Conservation (phyloP, 2,329 filamentous ascomycete species). For the Fusarium lyarnte region DNA sequence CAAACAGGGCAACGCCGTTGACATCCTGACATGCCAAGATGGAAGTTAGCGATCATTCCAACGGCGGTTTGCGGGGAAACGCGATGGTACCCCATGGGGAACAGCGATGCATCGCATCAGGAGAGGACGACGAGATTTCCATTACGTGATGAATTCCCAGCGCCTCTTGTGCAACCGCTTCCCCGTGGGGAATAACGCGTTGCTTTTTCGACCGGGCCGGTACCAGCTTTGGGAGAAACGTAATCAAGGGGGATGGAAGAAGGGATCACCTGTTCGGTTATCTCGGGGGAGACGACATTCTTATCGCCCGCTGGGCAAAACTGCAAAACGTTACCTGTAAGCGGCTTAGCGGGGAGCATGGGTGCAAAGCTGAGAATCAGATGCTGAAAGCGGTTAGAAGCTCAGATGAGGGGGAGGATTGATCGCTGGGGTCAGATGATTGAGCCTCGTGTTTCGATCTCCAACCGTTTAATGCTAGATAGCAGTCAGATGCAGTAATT, state of each 20-base stretch:
- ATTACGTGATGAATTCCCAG: conserved; percentile 33
- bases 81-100: conserved; percentile 30
- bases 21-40: neutral
- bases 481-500: conserved; percentile 14
- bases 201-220: conserved; percentile 23
- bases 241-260: neutral
- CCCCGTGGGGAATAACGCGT: conserved; percentile 26
- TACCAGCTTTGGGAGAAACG: neutral
- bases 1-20: neutral
- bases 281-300: conserved; percentile 21
- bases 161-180: neutral
- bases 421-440: conserved; percentile 12
- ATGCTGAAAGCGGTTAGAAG: conserved; percentile 27
- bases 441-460: neutral
- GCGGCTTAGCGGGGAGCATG: conserved; percentile 19
- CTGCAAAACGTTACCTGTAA: conserved; percentile 37
- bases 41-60: neutral
- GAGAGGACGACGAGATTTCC: conserved; percentile 2
- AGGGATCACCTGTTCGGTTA: conserved; percentile 27
- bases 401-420: neutral
- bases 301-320: conserved; percentile 25
- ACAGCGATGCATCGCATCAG: conserved; percentile 6
- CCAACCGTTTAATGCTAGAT: conserved; percentile 1
- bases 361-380: conserved; percentile 33
- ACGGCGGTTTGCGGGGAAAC: conserved; percentile 25